Conservation (phyloP, 805 yeast species). For the Debaryomyces castellii region DNA sequence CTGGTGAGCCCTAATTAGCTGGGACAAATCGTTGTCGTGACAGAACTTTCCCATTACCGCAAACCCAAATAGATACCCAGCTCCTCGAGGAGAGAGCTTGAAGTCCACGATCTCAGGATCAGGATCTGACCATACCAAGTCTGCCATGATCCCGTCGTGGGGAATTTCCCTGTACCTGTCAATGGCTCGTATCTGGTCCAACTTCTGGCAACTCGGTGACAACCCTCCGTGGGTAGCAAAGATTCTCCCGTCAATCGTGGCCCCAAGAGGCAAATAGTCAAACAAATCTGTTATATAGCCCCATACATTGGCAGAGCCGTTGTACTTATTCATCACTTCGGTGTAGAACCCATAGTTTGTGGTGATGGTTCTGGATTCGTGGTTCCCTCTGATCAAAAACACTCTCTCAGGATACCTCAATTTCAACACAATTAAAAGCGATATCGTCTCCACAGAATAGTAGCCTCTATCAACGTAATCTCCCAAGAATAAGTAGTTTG, state of each 20-base stretch:
- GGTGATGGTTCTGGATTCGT: slow-evolving; percentile 94
- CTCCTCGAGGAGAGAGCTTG: slow-evolving; percentile 91
- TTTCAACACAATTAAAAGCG: slow-evolving; percentile 76
- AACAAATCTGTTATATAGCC: slow-evolving; percentile 84
- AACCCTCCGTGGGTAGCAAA: slow-evolving; percentile 98
- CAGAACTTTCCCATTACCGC: slow-evolving; percentile 88
- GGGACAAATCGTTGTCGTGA: slow-evolving; percentile 71
- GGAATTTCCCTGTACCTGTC: slow-evolving; percentile 95
- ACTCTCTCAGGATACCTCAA: slow-evolving; percentile 86
- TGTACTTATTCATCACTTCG: slow-evolving; percentile 89
- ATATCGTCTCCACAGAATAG: slow-evolving; percentile 90
- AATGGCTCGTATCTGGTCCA: slow-evolving; percentile 86
- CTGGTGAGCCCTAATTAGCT: slow-evolving; percentile 92
- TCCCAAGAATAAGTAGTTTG: slow-evolving; percentile 89
- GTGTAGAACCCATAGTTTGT: slow-evolving; percentile 96
- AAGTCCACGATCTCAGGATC: slow-evolving; percentile 80
- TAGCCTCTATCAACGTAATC: slow-evolving; percentile 97
- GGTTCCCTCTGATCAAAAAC: slow-evolving; percentile 86
- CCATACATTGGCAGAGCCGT: slow-evolving; percentile 75
- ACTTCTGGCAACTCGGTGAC: slow-evolving; percentile 90
- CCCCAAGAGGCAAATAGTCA: slow-evolving; percentile 86
- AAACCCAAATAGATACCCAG: slow-evolving; percentile 94
- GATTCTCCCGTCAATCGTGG: slow-evolving; percentile 83
- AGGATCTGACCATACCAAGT: slow-evolving; percentile 97
- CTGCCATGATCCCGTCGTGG: slow-evolving; percentile 99